Percentiles rank a stretch among this genome's conserved stretches.
These are phyloP conservation scores for Stagonosporopsis tanaceti DNA, from an alignment of 2,329 filamentous ascomycete genomes.

Conservation along the genomic window DNA sequence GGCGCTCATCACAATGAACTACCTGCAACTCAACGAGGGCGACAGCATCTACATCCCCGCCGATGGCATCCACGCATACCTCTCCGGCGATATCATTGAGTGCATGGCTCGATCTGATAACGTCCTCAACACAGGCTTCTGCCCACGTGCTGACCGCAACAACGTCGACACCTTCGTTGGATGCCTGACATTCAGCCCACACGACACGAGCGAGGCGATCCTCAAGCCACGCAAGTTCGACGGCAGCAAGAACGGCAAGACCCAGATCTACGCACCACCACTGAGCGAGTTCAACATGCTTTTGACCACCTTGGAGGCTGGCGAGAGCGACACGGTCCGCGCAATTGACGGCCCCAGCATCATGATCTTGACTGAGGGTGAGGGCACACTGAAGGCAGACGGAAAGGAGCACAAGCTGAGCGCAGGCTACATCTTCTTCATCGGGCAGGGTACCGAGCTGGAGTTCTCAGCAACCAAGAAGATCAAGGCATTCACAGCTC, in stretches of 20 bases:
- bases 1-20: constrained; percentile 78
- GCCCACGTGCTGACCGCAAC: constrained; percentile 70
- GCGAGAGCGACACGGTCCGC: constrained; percentile 66
- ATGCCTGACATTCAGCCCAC: constrained; percentile 70
- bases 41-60: constrained; percentile 75
- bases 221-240: constrained; percentile 60
- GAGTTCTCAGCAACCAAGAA: constrained; percentile 55
- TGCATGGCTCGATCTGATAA: constrained; percentile 81
- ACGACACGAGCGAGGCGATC: constrained; percentile 64
- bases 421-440: constrained; percentile 71
- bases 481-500: constrained; percentile 60
- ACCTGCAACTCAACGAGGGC: constrained; percentile 69
- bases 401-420: constrained; percentile 62
- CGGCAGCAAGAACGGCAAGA: constrained; percentile 66
- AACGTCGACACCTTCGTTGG: constrained; percentile 69
- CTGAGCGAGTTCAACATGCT: constrained; percentile 78
- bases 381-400: constrained; percentile 63
- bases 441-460: constrained; percentile 65
- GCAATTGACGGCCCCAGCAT: constrained; percentile 68
- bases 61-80: constrained; percentile 77
- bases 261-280: constrained; percentile 69
- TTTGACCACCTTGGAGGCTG: constrained; percentile 62
- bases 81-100: constrained; percentile 77
- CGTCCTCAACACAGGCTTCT: constrained; percentile 78
- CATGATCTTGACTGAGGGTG: constrained; percentile 68